Conservation (phyloP, 352 stramenopile genomes). For the Phytophthora colocasiae region DNA sequence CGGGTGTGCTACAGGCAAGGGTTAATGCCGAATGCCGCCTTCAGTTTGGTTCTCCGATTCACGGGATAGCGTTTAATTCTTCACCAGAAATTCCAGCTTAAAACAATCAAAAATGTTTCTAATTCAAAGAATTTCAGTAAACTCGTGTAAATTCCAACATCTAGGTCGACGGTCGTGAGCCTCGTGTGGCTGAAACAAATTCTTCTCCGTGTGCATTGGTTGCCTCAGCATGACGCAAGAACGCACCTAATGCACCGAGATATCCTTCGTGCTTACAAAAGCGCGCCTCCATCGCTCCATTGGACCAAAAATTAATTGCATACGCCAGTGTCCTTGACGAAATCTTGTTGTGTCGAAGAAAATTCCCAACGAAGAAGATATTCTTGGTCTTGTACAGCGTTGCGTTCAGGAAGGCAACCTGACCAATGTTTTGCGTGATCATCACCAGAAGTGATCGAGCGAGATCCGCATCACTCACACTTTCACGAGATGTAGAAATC, state of each 20-base stretch:
- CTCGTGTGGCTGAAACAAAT: constrained; percentile 57
- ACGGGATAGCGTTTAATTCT: too few species aligned
- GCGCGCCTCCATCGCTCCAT: constrained; percentile 91
- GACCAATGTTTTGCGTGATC: constrained; percentile 98
- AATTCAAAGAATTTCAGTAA: background rate
- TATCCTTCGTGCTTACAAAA: constrained; percentile 99
- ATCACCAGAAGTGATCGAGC: constrained; percentile 97
- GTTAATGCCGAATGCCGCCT: too few species aligned
- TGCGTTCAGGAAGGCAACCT: constrained; percentile 98
- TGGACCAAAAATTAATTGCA: constrained; percentile 99
- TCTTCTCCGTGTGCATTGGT: constrained; percentile 73
- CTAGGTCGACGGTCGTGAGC: constrained; percentile 13
- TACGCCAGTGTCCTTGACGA: constrained; percentile 92
- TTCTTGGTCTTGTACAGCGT: constrained; percentile 96
- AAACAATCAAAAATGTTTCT: constrained; percentile 5
- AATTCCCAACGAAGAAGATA: constrained; percentile 98
- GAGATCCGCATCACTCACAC: constrained; percentile 95
- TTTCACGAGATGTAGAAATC: constrained; percentile 69
- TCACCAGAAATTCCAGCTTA: too few species aligned
- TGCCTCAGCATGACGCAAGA: constrained; percentile 90
- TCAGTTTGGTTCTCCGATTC: too few species aligned
- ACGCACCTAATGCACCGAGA: constrained; percentile 97
- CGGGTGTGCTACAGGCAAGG: background rate
- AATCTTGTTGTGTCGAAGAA: constrained; percentile 98
- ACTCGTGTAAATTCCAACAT: background rate